phyloP scores from a whole-genome alignment of 2,329 filamentous ascomycete genomes.

The Colletotrichum noveboracense region DNA sequence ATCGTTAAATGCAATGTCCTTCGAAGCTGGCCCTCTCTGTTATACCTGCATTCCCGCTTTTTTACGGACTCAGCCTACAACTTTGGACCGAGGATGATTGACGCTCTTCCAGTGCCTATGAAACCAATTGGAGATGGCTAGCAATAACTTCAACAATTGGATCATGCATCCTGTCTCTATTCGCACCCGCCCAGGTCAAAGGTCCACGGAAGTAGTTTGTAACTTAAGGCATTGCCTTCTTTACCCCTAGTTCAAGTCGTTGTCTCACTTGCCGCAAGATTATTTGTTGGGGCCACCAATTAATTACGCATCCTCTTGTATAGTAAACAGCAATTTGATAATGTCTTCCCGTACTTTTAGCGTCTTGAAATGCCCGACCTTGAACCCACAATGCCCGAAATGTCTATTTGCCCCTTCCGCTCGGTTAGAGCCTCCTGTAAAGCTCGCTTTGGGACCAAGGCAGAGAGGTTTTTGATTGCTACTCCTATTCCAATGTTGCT shows the following conservation, averaged over 20 bases:
- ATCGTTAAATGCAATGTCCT: neutral
- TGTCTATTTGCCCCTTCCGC: neutral
- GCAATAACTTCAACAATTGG: neutral
- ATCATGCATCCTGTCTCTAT: neutral
- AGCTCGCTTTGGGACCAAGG: neutral
- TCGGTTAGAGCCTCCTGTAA: neutral
- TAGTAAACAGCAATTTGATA: neutral
- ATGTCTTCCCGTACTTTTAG: neutral
- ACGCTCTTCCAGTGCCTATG: neutral
- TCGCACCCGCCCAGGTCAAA: neutral
- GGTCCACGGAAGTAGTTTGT: neutral
- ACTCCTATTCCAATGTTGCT: neutral
- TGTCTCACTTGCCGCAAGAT: neutral
- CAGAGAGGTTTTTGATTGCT: neutral
- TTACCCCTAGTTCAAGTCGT: neutral
- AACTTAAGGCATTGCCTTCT: neutral
- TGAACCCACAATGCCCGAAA: neutral
- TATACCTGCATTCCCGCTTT: neutral
- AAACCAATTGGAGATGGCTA: neutral
- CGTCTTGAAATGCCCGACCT: neutral
- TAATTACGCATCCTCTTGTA: neutral
- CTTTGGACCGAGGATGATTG: neutral
- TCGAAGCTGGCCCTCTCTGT: neutral
- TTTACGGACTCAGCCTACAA: neutral
- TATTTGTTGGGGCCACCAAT: neutral